Percentiles rank a stretch among this genome's conserved stretches.
These are phyloP conservation scores for Theileria equi DNA, from an alignment of 169 alveolate genomes.

Conservation along the genomic window DNA sequence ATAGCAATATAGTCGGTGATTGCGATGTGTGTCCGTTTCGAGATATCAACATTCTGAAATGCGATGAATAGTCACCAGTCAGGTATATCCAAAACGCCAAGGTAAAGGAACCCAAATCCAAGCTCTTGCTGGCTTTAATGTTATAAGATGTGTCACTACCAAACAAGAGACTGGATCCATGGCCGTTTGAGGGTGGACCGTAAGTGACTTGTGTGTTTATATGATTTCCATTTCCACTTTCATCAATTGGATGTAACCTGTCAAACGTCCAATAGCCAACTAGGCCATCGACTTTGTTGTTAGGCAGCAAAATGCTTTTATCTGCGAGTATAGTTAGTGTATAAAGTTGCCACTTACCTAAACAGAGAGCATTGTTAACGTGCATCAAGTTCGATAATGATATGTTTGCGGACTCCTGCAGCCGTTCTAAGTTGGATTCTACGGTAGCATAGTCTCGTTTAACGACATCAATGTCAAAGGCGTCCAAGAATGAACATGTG, in stretches of 20 bases:
- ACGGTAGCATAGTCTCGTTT: too few species aligned
- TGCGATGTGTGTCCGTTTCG: conserved; percentile 35
- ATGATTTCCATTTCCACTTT: conserved; percentile 62
- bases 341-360: conserved; percentile 5
- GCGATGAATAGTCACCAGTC: conserved; percentile 9
- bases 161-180: conserved; percentile 47
- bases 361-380: conserved; percentile 39
- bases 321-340: conserved; percentile 3
- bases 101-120: conserved; percentile 34
- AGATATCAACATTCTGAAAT: conserved; percentile 38
- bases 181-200: conserved; percentile 69
- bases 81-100: conserved; percentile 43
- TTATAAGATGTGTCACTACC: conserved; percentile 38
- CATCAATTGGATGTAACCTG: conserved; percentile 46
- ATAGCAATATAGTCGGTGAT: conserved; percentile 47
- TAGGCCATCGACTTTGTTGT: conserved; percentile 27
- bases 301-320: conserved; percentile 15
- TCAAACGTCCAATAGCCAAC: conserved; percentile 62
- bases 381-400: conserved; percentile 33
- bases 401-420: conserved; percentile 19
- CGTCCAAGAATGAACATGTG: too few species aligned
- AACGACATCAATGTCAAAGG: too few species aligned
- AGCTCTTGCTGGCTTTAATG: conserved; percentile 24
- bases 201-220: conserved; percentile 20
- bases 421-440: too few species aligned